Conservation (phyloP, 2,329 filamentous ascomycete genomes). For the Botryotinia calthae region DNA sequence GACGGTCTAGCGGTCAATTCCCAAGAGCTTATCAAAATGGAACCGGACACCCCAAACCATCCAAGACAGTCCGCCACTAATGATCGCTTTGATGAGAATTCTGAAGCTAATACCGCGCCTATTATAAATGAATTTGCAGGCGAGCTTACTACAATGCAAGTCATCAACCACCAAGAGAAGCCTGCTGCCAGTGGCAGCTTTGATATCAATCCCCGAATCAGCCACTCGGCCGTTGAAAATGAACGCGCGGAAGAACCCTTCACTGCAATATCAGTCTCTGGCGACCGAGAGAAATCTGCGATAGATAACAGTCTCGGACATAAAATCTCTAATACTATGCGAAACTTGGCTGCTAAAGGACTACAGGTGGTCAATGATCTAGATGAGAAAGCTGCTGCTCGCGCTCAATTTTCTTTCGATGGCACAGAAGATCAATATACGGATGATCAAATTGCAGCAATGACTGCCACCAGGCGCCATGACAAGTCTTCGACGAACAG, state of each 20-base stretch:
- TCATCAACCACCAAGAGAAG: not conserved
- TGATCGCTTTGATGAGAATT: constrained; percentile 40
- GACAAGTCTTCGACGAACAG: constrained; percentile 29
- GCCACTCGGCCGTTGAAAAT: not conserved
- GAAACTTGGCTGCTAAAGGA: not conserved
- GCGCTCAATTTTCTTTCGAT: constrained; percentile 6
- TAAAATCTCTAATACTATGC: constrained; percentile 2
- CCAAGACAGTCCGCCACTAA: constrained; percentile 29
- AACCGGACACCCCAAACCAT: not conserved
- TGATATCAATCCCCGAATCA: constrained; percentile 33
- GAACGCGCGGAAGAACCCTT: not conserved
- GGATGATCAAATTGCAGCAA: not conserved
- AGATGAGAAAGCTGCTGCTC: constrained; percentile 7
- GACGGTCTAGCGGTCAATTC: not conserved
- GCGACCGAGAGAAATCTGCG: not conserved
- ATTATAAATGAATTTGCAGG: not conserved
- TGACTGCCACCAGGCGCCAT: not conserved
- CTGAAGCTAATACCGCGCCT: constrained; percentile 22
- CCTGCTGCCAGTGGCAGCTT: constrained; percentile 38
- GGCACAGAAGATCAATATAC: not conserved
- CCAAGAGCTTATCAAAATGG: not conserved
- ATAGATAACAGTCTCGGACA: not conserved
- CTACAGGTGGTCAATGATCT: constrained; percentile 8
- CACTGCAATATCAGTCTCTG: not conserved
- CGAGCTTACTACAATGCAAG: too few relatives aligned